Base-by-base conservation (phyloP, 352 stramenopile species). In the Phytophthora quininea region DNA sequence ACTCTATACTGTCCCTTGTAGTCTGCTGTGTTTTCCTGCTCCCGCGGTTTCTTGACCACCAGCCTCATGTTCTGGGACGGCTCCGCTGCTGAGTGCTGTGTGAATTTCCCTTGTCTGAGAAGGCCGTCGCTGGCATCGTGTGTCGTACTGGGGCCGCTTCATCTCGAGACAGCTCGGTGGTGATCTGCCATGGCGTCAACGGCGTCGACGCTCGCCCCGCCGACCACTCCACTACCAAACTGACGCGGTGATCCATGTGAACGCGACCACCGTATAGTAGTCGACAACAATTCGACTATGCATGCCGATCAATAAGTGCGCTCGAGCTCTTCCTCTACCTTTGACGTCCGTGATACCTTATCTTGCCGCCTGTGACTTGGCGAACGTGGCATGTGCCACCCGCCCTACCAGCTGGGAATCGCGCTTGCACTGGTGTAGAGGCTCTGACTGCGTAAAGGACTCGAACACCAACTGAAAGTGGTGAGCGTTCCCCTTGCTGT, bases 1-100 rank as follows among this genome's bases (percentile, higher is more conserved):
- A 79, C 73, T 59, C 63, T 64, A 51, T 79, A 74, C 45, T 81
- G 69, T 37, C 81, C 79, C 61, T 84, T 74, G 59, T 83, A 77
- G 74, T 83, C 62, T 19, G 68, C 53, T 53, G 64, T 52, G 12
- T 64, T 62, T 43, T 81, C 63, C 14, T 38, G 50, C 37, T 73
- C 52, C 30, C 53, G 29, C 10, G 71, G 43, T 29, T 79, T 80
- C 64, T 86, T 79, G 37, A 59, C 62, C 4, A 86, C 47, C 1
- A 77, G 59, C 11, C 33, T 52, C 51, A 63, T 67, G 35, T 71
- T 71, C 43, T 68, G 65, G 48, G 40, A 68, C 46, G 59, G 58
- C 38, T 77, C 59, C 19, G 14, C 29, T 19, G 32, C 35, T 40
- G 54, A 55, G 19, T 73, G 63, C 4, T 58, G 54, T 24, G 50